A percentile compares a stretch with the other conserved stretches of the same genome.
These are phyloP conservation scores for Clavaria fumosa DNA, from an alignment of 768 basidiomycete species.

Conservation along the genomic window DNA sequence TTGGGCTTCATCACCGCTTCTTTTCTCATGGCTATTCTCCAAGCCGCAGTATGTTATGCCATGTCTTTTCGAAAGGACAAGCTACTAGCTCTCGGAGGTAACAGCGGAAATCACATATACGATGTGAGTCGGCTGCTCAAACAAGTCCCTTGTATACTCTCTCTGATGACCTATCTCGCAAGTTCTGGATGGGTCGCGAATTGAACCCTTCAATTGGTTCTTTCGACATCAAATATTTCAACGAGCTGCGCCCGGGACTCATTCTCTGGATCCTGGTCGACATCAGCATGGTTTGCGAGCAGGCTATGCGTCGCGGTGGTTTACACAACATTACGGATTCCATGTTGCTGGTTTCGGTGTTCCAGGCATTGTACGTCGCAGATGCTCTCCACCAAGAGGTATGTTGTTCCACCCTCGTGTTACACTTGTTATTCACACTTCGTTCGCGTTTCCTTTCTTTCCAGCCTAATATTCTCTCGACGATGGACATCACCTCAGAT, in stretches of 20 bases:
- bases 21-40: conserved; percentile 58
- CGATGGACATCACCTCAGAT: conserved; percentile 96
- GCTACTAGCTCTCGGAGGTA: conserved; percentile 84
- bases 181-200: conserved; percentile 93
- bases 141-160: neutral
- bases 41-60: conserved; percentile 57
- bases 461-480: conserved; percentile 78
- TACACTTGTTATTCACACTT: neutral
- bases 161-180: conserved; percentile 4
- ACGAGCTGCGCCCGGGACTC: conserved; percentile 78
- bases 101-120: conserved; percentile 74
- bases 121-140: conserved; percentile 50
- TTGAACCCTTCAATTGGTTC: conserved; percentile 80
- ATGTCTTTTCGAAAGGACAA: conserved; percentile 53
- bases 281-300: conserved; percentile 82
- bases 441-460: conserved; percentile 1
- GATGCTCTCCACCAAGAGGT: conserved; percentile 90
- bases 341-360: conserved; percentile 76
- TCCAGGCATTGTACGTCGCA: conserved; percentile 77
- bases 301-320: conserved; percentile 69
- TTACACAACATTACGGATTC: conserved; percentile 62
- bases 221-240: conserved; percentile 52
- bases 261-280: conserved; percentile 88
- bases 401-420: conserved; percentile 6
- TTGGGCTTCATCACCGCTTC: conserved; percentile 78